phyloP scores from a whole-genome alignment of 2,329 filamentous ascomycete species.

The Curvularia eragrostidis region DNA sequence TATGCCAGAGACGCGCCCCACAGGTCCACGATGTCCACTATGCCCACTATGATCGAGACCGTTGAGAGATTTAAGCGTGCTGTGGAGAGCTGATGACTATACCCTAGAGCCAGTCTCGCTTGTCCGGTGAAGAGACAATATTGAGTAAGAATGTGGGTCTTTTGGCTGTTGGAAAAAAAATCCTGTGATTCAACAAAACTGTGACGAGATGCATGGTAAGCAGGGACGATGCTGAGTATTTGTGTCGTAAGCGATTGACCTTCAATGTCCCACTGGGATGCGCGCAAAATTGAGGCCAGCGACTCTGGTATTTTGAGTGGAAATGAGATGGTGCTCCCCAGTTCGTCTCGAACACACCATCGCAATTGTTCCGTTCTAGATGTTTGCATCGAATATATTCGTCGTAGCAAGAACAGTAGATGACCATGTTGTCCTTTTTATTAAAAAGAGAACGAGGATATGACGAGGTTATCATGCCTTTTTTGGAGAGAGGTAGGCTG shows the following conservation, averaged over 20 bases:
- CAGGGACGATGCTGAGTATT: neutral
- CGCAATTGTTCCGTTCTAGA: neutral
- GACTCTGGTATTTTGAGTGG: neutral
- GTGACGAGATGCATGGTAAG: neutral
- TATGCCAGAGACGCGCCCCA: conserved; percentile 58
- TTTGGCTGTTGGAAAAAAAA: neutral
- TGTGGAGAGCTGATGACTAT: conserved; percentile 66
- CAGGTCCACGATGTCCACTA: conserved; percentile 58
- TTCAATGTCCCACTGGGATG: neutral
- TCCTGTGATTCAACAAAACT: neutral
- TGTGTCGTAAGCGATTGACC: neutral
- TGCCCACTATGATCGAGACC: conserved; percentile 69
- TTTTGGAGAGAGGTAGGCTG: neutral
- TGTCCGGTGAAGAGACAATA: conserved; percentile 63
- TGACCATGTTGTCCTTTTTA: neutral
- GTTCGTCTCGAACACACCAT: neutral
- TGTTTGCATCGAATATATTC: neutral
- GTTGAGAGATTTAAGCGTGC: conserved; percentile 61
- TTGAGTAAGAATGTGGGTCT: conserved; percentile 49
- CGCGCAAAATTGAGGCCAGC: neutral
- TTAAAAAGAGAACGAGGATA: neutral
- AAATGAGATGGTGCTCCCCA: neutral
- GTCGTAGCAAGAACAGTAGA: neutral
- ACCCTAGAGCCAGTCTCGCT: conserved; percentile 51
- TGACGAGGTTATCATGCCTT: neutral